Evolutionary conservation across 148 eudicot species (phyloP), one percentile per base, ranked within the genome.

Genomic region (Rhododendron griersonianum): DNA sequence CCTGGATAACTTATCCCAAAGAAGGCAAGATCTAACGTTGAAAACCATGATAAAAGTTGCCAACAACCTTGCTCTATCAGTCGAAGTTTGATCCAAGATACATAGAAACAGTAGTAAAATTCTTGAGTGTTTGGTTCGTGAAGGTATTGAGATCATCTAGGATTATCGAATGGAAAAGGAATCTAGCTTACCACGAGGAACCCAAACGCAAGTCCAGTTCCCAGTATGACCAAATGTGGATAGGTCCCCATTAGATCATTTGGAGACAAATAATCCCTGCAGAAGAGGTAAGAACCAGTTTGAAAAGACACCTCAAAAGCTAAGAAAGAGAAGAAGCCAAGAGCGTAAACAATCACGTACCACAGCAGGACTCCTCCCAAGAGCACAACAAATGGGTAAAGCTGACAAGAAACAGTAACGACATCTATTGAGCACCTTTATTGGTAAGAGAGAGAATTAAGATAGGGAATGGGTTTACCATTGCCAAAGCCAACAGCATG

Each of bases 201-300:
- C 61, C 98, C 99, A 90, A 97, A 97, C 57, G 98, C 95, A 88
- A 95, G 96, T 73, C 99, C 99, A 83, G 94, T 92, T 90, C 99
- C 96, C 86, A 92, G 25, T 67, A 97, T 87, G 81, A 95, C 90
- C 83, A 94, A 83, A 90, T 95, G 96, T 28, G 99, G 99, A 88
- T 97, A 97, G 87, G 83, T 91, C 69, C 90, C 91, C 74, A 95
- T 87, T 48, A 95, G 71, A 91, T 95, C 91, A 86, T 85, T 78
- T 21, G 98, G 94, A 86, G 99, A 97, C 88, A 97, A 82, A 84
- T 94, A 93, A 87, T 94, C 94, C 99, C 99, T 97, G 92, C 83
- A 92, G 50, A 86, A 23, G 55, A 50, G 85, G 28, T 47, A 65
- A 78, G 71, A 81, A 59, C 47, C 48, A 81, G 21, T 14, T 9